These are phyloP conservation scores for Stevia rebaudiana DNA, from an alignment of 140 eudicot species.

Conservation along the genomic window DNA sequence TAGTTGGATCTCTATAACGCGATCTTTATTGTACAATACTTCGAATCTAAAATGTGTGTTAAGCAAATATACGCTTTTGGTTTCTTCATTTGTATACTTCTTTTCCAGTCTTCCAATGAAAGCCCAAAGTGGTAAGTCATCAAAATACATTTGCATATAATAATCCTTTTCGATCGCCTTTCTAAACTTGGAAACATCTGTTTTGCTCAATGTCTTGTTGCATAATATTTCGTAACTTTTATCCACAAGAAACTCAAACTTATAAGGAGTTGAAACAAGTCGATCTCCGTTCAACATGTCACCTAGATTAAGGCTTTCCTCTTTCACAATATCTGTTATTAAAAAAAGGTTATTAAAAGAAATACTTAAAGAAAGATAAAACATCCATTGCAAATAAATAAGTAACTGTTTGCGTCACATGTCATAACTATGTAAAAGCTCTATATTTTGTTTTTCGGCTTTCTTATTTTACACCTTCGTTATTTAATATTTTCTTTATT, in stretches of 20 bases:
- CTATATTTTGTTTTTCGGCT: no score
- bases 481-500: no score
- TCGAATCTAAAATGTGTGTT: constrained; percentile 22
- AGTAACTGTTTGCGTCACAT: no score
- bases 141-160: constrained; percentile 31
- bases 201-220: constrained; percentile 31
- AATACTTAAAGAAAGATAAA: neutral
- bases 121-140: constrained; percentile 38
- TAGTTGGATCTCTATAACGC: constrained; percentile 25
- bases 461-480: no score
- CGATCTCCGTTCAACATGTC: constrained; percentile 40
- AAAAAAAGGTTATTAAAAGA: neutral
- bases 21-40: constrained; percentile 26
- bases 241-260: constrained; percentile 25
- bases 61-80: neutral
- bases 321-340: constrained; percentile 28
- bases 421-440: no score
- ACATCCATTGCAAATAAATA: no score
- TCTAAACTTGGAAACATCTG: constrained; percentile 39
- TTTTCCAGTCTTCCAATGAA: constrained; percentile 18
- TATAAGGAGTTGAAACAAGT: constrained; percentile 34
- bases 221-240: constrained; percentile 33
- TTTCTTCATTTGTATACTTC: constrained; percentile 3
- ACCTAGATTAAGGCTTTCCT: constrained; percentile 34
- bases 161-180: constrained; percentile 30